Base-by-base conservation (phyloP, 2,329 filamentous ascomycete species). In the Pyrenophora graminea region DNA sequence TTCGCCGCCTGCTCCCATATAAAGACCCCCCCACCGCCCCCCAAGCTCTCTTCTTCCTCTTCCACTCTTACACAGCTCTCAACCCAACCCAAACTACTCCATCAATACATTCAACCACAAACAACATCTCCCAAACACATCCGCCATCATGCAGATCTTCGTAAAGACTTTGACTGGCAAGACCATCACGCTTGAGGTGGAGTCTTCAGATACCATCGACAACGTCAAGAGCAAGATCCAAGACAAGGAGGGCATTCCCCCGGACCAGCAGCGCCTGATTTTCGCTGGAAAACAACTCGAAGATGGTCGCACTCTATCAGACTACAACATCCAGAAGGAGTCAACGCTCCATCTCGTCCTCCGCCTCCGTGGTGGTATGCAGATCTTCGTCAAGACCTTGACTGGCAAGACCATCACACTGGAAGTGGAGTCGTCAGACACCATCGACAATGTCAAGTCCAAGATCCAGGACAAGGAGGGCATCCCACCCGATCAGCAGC, bases 381-480 rank as follows among this genome's bases (percentile, higher is more conserved):
- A 81, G 69, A 84, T 91, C 69, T 91, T 84, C 64, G 81, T 84
- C 61, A 84, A 83, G 77, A 83, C 81, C 15, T 69, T 84, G 30
- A 84, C 81, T 39, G 81, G 81, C 58, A 84, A 86, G 79, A 86
- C 84, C 57, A 86, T 86, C 73, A 86, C 84, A 25, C 75, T 86
- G 6, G 84, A 86, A 73, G 84, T 87, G 6, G 84, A 86, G 72
- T 84, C 81, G 13, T 89, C 85, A 1, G 91, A 96, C 67, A 96
- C 91, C 34, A 96, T 96, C 76, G 91, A 96, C 81, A 96, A 96
- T 57, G 92, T 97, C 33, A 97, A 97, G 85, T 86, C 83, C 43
- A 97, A 97, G 84, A 97, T 97, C 37, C 92, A 97, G 77, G 92
- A 97, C 71, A 97, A 97, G 85, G 92, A 97, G 77, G 92, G 92